A percentile compares a stretch with the other conserved stretches of the same genome.
Evolutionary conservation across 768 basidiomycete species (phyloP).

Genomic region (Gloeostereum incarnatum): DNA sequence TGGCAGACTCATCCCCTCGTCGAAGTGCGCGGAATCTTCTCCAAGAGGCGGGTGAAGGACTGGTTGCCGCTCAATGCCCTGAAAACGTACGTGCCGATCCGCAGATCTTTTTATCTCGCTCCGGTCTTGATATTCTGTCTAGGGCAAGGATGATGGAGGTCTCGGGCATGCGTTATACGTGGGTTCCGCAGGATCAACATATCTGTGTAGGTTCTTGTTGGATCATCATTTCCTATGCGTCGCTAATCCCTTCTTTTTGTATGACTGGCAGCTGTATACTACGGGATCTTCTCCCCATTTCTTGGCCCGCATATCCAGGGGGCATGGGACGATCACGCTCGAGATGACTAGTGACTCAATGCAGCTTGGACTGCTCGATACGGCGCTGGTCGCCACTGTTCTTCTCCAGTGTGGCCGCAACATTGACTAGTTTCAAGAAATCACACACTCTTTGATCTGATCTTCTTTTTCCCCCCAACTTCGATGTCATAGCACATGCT

Average conservation of each 20-base stretch:
- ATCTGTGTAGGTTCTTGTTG: constrained; percentile 35
- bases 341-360: constrained; percentile 50
- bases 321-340: constrained; percentile 33
- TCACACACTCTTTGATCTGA: too few relatives aligned
- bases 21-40: constrained; percentile 41
- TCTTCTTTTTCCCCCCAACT: too few relatives aligned
- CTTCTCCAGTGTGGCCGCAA: constrained; percentile 53
- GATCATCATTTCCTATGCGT: neutral
- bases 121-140: constrained; percentile 5
- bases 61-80: constrained; percentile 36
- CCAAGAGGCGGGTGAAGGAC: constrained; percentile 36
- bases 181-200: constrained; percentile 44
- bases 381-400: constrained; percentile 38
- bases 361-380: constrained; percentile 43
- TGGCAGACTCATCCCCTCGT: constrained; percentile 43
- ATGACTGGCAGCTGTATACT: constrained; percentile 33
- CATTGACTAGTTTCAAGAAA: too few relatives aligned
- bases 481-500: too few relatives aligned
- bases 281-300: constrained; percentile 25
- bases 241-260: neutral
- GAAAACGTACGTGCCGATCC: neutral
- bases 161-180: constrained; percentile 39
- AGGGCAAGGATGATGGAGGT: constrained; percentile 45
- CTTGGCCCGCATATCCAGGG: constrained; percentile 41
- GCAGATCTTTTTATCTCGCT: neutral